These are phyloP conservation scores for Exutisphaerella laricina DNA, from an alignment of 2,329 filamentous ascomycete genomes.

Conservation along the genomic window DNA sequence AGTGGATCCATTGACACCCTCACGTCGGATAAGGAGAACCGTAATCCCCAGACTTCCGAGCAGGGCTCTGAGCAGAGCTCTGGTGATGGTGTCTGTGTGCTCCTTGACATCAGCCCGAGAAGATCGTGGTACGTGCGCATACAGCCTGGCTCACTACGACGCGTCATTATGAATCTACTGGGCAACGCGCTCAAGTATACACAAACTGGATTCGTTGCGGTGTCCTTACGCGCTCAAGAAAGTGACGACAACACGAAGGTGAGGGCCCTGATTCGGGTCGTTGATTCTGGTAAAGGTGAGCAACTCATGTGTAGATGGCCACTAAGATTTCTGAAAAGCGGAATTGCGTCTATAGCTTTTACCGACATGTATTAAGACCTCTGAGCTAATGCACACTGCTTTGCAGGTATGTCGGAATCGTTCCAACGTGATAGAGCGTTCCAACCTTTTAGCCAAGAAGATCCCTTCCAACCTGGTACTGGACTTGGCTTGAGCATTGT, in stretches of 20 bases:
- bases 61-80: background rate
- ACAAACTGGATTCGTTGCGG: conserved; percentile 36
- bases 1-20: background rate
- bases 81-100: conserved; percentile 34
- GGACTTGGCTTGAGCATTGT: conserved; percentile 35
- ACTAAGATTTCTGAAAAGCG: no score
- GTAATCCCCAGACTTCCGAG: background rate
- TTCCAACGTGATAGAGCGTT: conserved; percentile 31
- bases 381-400: no score
- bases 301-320: no score
- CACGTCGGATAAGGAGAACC: background rate
- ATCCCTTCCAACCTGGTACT: conserved; percentile 31
- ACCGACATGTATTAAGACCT: no score
- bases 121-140: conserved; percentile 41
- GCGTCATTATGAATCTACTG: conserved; percentile 44
- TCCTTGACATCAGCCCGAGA: conserved; percentile 40
- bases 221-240: conserved; percentile 32
- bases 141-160: conserved; percentile 43
- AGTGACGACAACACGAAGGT: conserved; percentile 14
- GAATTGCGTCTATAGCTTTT: no score
- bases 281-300: conserved; percentile 34
- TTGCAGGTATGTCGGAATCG: conserved; percentile 30
- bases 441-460: conserved; percentile 33
- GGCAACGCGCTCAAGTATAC: conserved; percentile 49
- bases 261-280: conserved; percentile 18